Percentiles rank a stretch among this genome's conserved stretches.
These are phyloP conservation scores for Podaxis sp. DNA, from an alignment of 768 basidiomycete genomes.

Conservation along the genomic window DNA sequence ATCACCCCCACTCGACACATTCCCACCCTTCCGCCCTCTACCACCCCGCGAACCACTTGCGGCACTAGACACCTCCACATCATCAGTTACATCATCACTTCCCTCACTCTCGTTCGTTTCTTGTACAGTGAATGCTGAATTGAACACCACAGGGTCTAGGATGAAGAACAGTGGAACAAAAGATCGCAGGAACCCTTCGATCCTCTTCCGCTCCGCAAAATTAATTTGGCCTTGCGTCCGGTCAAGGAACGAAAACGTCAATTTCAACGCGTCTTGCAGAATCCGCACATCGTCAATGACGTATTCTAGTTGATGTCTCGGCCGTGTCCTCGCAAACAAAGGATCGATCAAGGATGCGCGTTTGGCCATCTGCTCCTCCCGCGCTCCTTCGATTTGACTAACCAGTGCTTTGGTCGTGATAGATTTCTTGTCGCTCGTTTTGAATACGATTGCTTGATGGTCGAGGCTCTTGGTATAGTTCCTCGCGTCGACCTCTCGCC, in stretches of 20 bases:
- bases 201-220: conserved; percentile 66
- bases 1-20: conserved; percentile 44
- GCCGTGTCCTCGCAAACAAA: conserved; percentile 55
- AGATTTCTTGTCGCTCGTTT: conserved; percentile 84
- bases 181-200: conserved; percentile 78
- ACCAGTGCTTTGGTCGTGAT: conserved; percentile 73
- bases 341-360: conserved; percentile 59
- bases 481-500: conserved; percentile 93
- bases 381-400: conserved; percentile 77
- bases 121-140: conserved; percentile 60
- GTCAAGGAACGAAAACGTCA: conserved; percentile 88
- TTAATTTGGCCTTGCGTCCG: conserved; percentile 76
- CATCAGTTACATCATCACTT: conserved; percentile 48
- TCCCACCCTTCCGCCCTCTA: conserved; percentile 9
- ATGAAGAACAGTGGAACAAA: conserved; percentile 77
- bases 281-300: conserved; percentile 69
- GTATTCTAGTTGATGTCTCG: conserved; percentile 78
- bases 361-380: conserved; percentile 78
- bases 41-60: conserved; percentile 8
- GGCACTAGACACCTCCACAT: conserved; percentile 32
- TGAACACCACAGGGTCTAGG: conserved; percentile 66
- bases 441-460: conserved; percentile 89
- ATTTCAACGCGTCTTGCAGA: conserved; percentile 82
- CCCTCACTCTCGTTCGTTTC: conserved; percentile 53
- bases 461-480: conserved; percentile 94